Evolutionary conservation across 164 flowering plant species (phyloP), one percentile per base, ranked within the genome.

Genomic region (Cinnamomum chago): DNA sequence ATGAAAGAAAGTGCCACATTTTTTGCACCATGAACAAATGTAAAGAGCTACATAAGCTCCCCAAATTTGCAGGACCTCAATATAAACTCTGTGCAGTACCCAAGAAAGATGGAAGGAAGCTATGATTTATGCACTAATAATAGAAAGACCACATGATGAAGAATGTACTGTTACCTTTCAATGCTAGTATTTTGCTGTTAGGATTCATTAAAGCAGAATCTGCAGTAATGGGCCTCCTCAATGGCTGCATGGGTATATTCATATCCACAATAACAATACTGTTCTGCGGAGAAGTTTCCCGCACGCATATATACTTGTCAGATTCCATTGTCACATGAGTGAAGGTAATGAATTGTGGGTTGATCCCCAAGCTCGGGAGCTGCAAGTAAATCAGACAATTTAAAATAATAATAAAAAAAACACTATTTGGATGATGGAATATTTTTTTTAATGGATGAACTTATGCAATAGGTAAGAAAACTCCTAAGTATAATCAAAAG

Each of bases 171-270:
- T 5, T 35, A 96, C 99, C 99, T 91, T 96, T 96, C 50, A 96
- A 81, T 52, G 99, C 99, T 72, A 96, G 91, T 58, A 96, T 94
- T 82, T 92, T 88, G 27, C 92, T 76, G 80, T 90, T 91, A 1
- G 99, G 99, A 76, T 96, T 94, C 99, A 96, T 96, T 71, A 96
- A 86, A 7, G 99, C 99, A 0, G 98, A 96, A 70, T 96, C 99
- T 4, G 99, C 99, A 22, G 97, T 96, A 28, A 96, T 96, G 4
- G 99, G 99, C 81, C 99, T 84, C 78, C 99, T 88, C 83, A 96
- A 81, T 10, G 99, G 99, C 82, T 96, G 99, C 81, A 77, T 90
- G 15, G 99, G 99, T 97, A 94, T 90, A 72, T 71, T 94, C 99
- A 96, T 96, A 72, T 96, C 99, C n/a, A 96, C 79, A 71, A 96